Evolutionary conservation across 2,329 filamentous ascomycete species (phyloP).

Genomic region (Shiraia bambusicola): DNA sequence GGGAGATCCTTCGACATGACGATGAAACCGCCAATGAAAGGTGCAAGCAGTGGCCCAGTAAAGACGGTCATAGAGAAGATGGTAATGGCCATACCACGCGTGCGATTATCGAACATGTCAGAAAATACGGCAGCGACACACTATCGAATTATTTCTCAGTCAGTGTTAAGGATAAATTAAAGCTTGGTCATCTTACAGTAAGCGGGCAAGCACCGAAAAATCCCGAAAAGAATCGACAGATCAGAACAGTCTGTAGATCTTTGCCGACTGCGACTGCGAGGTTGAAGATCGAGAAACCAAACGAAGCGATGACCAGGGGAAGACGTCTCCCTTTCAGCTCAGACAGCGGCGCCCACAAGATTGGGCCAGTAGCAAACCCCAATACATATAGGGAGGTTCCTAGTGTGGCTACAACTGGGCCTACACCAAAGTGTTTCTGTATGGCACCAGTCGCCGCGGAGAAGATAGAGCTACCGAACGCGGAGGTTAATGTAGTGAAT

Average conservation of each 20-base stretch:
- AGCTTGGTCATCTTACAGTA: constrained; percentile 45
- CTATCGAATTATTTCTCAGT: constrained; percentile 15
- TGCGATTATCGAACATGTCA: constrained; percentile 55
- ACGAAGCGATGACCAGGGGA: constrained; percentile 52
- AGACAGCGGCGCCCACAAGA: constrained; percentile 53
- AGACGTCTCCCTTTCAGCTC: constrained; percentile 53
- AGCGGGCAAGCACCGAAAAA: constrained; percentile 58
- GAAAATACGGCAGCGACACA: constrained; percentile 58
- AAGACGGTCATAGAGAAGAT: constrained; percentile 57
- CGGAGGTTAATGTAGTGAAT: constrained; percentile 67
- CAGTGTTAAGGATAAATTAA: background rate
- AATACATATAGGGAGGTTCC: constrained; percentile 54
- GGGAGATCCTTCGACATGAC: constrained; percentile 47
- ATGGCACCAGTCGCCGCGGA: constrained; percentile 42
- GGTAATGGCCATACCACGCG: constrained; percentile 47
- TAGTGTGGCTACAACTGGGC: constrained; percentile 52
- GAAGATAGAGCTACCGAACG: constrained; percentile 61
- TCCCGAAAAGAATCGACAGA: constrained; percentile 56
- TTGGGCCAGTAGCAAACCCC: constrained; percentile 51
- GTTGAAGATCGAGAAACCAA: constrained; percentile 55
- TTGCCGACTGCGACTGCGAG: constrained; percentile 53
- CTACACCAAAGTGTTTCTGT: constrained; percentile 47
- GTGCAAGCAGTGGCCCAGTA: constrained; percentile 54
- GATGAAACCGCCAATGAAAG: constrained; percentile 59
- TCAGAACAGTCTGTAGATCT: constrained; percentile 55